phyloP scores from a whole-genome alignment of 1,284 basidiomycete genomes.

The Tilletia horrida region DNA sequence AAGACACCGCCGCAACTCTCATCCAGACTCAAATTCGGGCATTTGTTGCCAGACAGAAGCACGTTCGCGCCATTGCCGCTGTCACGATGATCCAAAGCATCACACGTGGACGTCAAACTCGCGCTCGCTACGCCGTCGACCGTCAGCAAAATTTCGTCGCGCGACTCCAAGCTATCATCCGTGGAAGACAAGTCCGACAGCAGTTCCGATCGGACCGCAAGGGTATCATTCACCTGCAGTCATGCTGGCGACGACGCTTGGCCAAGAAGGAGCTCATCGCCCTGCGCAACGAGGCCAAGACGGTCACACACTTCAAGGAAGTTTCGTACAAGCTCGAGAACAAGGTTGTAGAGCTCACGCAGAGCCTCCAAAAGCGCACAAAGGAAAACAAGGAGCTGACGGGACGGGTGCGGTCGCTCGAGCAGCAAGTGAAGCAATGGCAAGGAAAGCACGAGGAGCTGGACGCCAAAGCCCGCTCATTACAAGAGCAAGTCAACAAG shows the following conservation, averaged over 20 bases:
- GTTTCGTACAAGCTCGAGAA: conserved; percentile 97
- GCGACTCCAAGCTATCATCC: conserved; percentile 76
- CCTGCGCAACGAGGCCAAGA: conserved; percentile 86
- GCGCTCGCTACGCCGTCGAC: conserved; percentile 66
- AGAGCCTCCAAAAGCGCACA: conserved; percentile 85
- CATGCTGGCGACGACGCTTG: conserved; percentile 81
- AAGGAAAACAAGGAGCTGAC: conserved; percentile 87
- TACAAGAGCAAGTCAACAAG: conserved; percentile 69
- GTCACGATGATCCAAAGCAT: conserved; percentile 77
- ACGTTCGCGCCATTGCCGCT: conserved; percentile 65
- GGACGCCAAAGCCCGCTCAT: conserved; percentile 71
- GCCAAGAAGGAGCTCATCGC: conserved; percentile 80
- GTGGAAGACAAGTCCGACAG: conserved; percentile 70
- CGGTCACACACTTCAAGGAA: conserved; percentile 97
- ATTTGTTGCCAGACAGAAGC: conserved; percentile 71
- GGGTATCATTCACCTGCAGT: conserved; percentile 81
- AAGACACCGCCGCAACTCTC: conserved; percentile 70
- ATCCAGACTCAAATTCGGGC: conserved; percentile 73
- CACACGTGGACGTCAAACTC: conserved; percentile 74
- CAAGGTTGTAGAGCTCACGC: conserved; percentile 98
- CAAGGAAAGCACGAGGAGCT: conserved; percentile 81
- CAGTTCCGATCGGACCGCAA: conserved; percentile 67
- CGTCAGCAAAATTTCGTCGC: conserved; percentile 69
- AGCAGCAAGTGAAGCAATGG: conserved; percentile 81
- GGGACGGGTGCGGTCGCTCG: conserved; percentile 70